Evolutionary conservation across 768 basidiomycete genomes (phyloP).

Genomic region (Boletus sp.): DNA sequence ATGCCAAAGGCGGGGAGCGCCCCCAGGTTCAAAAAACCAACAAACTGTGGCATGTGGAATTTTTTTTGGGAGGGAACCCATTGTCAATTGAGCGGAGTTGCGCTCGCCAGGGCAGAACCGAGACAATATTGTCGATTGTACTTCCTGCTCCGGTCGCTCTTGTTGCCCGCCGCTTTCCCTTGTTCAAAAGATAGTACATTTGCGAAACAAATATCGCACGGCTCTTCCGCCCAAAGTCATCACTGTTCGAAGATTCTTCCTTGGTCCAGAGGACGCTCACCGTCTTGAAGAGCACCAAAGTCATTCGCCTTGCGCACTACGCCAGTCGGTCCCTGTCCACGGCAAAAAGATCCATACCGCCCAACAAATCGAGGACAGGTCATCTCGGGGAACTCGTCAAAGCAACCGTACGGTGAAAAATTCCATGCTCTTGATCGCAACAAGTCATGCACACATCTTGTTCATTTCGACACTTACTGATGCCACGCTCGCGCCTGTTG

Average conservation of each 20-base stretch:
- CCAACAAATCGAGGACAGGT: background rate
- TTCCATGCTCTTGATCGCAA: slow-evolving; percentile 19
- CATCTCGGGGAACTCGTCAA: slow-evolving; percentile 10
- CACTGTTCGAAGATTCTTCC: background rate
- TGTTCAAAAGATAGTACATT: background rate
- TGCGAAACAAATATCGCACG: slow-evolving; percentile 3
- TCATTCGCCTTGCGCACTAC: background rate
- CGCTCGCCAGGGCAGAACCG: slow-evolving; percentile 4
- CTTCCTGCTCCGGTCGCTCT: background rate
- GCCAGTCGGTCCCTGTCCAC: background rate
- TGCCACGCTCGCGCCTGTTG: slow-evolving; percentile 13
- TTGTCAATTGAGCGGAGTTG: slow-evolving; percentile 19
- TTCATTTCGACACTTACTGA: slow-evolving; percentile 26
- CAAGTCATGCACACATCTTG: slow-evolving; percentile 20
- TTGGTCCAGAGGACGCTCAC: slow-evolving; percentile 2
- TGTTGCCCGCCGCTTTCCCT: background rate
- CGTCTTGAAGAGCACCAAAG: slow-evolving; percentile 11
- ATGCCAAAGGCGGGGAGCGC: background rate
- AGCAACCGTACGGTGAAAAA: slow-evolving; percentile 28
- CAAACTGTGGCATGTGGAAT: slow-evolving; percentile 12
- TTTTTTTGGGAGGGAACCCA: slow-evolving; percentile 3
- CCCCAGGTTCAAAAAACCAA: slow-evolving; percentile 2
- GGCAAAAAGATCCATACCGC: slow-evolving; percentile 5
- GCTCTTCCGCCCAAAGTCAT: slow-evolving; percentile 4
- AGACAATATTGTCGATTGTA: background rate